Percentiles rank a stretch among this genome's conserved stretches.
Conservation (phyloP, 495 filamentous ascomycete species). For the Copromyces sp. region DNA sequence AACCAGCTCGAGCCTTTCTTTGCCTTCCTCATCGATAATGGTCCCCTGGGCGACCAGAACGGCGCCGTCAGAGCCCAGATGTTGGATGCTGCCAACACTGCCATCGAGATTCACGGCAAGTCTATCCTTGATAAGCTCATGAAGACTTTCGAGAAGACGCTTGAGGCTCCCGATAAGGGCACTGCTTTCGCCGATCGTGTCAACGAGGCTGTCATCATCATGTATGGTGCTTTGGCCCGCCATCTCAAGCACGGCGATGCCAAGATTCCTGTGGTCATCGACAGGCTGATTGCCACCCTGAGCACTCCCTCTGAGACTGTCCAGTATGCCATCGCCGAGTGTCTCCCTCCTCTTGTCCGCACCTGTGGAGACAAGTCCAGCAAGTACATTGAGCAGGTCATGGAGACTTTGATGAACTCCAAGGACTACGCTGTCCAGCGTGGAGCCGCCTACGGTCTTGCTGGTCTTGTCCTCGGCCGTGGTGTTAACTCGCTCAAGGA, state of each 20-base stretch:
- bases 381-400: slow-evolving; percentile 68
- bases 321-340: slow-evolving; percentile 90
- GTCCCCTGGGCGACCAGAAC: slow-evolving; percentile 73
- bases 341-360: slow-evolving; percentile 78
- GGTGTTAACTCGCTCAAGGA: slow-evolving; percentile 77
- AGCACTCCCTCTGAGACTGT: slow-evolving; percentile 95
- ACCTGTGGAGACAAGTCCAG: slow-evolving; percentile 64
- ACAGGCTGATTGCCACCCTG: slow-evolving; percentile 71
- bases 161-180: slow-evolving; percentile 71
- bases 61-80: slow-evolving; percentile 71
- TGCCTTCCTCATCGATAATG: slow-evolving; percentile 71
- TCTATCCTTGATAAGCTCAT: slow-evolving; percentile 79
- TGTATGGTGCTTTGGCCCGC: slow-evolving; percentile 85
- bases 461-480: slow-evolving; percentile 75
- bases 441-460: slow-evolving; percentile 90
- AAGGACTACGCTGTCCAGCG: slow-evolving; percentile 86
- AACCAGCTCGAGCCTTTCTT: slow-evolving; percentile 65
- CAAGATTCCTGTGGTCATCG: slow-evolving; percentile 75
- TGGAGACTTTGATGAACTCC: slow-evolving; percentile 68
- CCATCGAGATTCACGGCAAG: slow-evolving; percentile 71
- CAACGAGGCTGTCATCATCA: slow-evolving; percentile 93
- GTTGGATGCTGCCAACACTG: slow-evolving; percentile 79
- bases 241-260: slow-evolving; percentile 76
- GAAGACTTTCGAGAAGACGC: slow-evolving; percentile 74
- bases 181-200: slow-evolving; percentile 72